These are phyloP conservation scores for Chytriomyces sp. DNA, from an alignment of 192 early-diverging fungal species.

Conservation along the genomic window DNA sequence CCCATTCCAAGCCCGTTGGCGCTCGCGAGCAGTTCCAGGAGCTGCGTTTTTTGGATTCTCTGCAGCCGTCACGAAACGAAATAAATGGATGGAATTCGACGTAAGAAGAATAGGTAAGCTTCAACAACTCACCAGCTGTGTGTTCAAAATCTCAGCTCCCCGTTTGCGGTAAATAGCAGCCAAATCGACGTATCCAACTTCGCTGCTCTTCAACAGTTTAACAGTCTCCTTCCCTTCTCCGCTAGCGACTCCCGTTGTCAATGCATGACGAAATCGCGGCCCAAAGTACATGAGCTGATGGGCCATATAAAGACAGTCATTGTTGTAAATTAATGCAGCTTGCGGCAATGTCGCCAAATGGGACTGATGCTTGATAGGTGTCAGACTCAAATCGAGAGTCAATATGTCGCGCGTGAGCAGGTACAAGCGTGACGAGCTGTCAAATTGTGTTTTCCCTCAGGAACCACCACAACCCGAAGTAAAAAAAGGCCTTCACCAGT, in stretches of 20 bases:
- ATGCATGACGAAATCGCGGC: neutral
- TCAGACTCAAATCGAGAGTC: constrained; percentile 14
- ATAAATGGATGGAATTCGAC: neutral
- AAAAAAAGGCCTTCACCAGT: neutral
- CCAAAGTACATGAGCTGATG: constrained; percentile 32
- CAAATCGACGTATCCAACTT: constrained; percentile 50
- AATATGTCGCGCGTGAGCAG: constrained; percentile 17
- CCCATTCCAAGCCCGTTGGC: constrained; percentile 17
- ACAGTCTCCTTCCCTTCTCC: too few relatives aligned
- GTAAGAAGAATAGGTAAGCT: neutral
- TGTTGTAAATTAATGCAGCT: constrained; percentile 64
- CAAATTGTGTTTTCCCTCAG: too few relatives aligned
- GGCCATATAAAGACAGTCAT: constrained; percentile 68
- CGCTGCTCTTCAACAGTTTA: neutral
- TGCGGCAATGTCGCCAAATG: constrained; percentile 41
- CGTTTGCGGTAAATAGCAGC: constrained; percentile 44
- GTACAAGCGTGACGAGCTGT: constrained; percentile 20
- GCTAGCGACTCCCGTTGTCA: constrained; percentile 10
- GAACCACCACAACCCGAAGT: neutral
- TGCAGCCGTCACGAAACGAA: neutral
- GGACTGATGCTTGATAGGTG: constrained; percentile 8
- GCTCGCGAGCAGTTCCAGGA: constrained; percentile 8
- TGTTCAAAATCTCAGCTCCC: constrained; percentile 33
- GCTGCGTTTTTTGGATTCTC: constrained; percentile 21
- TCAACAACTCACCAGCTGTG: constrained; percentile 43